Conservation (phyloP, 163 green algal genomes). For the Scenedesmus sp. region DNA sequence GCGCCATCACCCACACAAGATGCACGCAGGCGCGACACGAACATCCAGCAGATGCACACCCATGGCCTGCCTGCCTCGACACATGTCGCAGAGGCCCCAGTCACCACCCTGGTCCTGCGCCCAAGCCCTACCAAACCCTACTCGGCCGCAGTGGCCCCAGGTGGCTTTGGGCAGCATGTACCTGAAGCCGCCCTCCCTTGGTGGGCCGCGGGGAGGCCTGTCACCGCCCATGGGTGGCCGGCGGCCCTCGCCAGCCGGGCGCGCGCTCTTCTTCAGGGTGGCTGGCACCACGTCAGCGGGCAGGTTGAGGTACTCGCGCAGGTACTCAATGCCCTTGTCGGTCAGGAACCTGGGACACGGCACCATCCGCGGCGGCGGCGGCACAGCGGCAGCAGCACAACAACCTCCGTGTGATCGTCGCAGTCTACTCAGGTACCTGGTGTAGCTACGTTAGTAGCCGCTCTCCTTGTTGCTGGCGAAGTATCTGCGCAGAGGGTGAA, state of each 20-base stretch:
- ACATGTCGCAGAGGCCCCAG: too few relatives aligned
- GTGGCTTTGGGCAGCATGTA: neutral
- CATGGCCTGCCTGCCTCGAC: too few relatives aligned
- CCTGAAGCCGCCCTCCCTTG: conserved; percentile 60
- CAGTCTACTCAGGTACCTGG: too few relatives aligned
- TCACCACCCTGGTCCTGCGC: too few relatives aligned
- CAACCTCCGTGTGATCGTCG: conserved; percentile 43
- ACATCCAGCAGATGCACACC: too few relatives aligned
- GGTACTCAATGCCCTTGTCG: conserved; percentile 98
- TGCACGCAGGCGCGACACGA: too few relatives aligned
- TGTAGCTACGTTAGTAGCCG: too few relatives aligned
- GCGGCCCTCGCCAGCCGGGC: conserved; percentile 56
- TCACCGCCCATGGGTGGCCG: conserved; percentile 60
- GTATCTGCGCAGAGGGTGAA: too few relatives aligned
- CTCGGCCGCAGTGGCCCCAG: too few relatives aligned
- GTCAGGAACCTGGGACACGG: conserved; percentile 95
- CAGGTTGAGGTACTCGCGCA: conserved; percentile 99
- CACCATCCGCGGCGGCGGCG: neutral
- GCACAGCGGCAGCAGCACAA: neutral
- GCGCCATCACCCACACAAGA: too few relatives aligned
- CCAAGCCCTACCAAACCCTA: too few relatives aligned
- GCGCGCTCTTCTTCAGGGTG: conserved; percentile 92
- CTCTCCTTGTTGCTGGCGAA: too few relatives aligned
- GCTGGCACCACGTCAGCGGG: conserved; percentile 95
- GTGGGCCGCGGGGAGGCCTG: conserved; percentile 67